Conservation (phyloP, 371 early-diverging fungal genomes). For the Mortierella sp. region DNA sequence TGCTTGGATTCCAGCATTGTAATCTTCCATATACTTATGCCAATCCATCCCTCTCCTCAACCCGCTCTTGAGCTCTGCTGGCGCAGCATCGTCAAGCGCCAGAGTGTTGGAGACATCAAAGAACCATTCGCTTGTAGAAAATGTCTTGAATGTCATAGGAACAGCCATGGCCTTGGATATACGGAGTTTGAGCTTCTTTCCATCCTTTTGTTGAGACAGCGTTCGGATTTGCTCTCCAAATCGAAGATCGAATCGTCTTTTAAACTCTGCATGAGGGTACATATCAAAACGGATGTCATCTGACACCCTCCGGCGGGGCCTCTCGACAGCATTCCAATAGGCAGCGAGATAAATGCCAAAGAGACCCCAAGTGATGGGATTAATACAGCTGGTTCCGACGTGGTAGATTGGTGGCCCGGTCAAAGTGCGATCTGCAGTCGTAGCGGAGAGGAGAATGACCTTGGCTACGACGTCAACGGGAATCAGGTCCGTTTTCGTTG, state of each 20-base stretch:
- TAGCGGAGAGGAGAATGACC: conserved; percentile 53
- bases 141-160: conserved; percentile 45
- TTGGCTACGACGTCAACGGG: conserved; percentile 66
- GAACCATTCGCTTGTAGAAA: conserved; percentile 44
- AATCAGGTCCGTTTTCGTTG: conserved; percentile 64
- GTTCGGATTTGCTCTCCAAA: conserved; percentile 54
- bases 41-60: conserved; percentile 47
- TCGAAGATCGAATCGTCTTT: conserved; percentile 42
- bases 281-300: conserved; percentile 53
- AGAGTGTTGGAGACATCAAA: conserved; percentile 46
- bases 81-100: conserved; percentile 40
- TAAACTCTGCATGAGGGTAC: conserved; percentile 32
- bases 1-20: conserved; percentile 39
- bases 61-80: conserved; percentile 36
- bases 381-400: conserved; percentile 46
- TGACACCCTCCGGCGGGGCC: conserved; percentile 40
- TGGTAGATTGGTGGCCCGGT: conserved; percentile 44
- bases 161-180: conserved; percentile 52
- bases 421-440: conserved; percentile 24
- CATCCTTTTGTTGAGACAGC: conserved; percentile 33
- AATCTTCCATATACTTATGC: conserved; percentile 50
- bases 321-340: conserved; percentile 45
- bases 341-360: conserved; percentile 40
- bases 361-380: conserved; percentile 54
- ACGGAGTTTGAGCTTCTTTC: conserved; percentile 29